Conservation (phyloP, 352 stramenopile species). For the Pythium guiyangense region DNA sequence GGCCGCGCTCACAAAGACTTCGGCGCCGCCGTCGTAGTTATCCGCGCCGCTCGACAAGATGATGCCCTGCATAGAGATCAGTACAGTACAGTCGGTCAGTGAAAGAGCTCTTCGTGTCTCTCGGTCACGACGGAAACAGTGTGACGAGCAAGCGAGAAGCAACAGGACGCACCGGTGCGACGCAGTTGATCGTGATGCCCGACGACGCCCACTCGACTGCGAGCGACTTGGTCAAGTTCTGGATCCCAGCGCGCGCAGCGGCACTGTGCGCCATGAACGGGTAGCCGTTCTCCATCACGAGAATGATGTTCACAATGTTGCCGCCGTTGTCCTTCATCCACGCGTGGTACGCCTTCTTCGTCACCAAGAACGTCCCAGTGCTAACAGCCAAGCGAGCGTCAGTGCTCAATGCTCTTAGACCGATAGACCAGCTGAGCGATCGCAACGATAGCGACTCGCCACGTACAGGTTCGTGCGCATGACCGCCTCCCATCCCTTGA, state of each 20-base stretch:
- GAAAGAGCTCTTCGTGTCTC: too few species aligned
- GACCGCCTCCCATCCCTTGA: slow-evolving; percentile 90
- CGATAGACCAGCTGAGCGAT: background rate
- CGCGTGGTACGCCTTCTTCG: slow-evolving; percentile 88
- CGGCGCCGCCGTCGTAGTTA: slow-evolving; percentile 90
- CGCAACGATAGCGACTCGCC: background rate
- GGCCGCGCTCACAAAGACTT: slow-evolving; percentile 78
- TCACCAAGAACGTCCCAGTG: slow-evolving; percentile 91
- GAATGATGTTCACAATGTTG: slow-evolving; percentile 94
- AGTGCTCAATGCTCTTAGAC: background rate
- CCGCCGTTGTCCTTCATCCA: slow-evolving; percentile 93
- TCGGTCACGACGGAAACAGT: slow-evolving; percentile 16
- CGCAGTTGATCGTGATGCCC: slow-evolving; percentile 91
- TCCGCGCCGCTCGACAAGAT: slow-evolving; percentile 73
- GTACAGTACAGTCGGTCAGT: slow-evolving; percentile 6
- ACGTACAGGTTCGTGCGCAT: slow-evolving; percentile 88
- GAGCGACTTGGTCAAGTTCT: slow-evolving; percentile 94
- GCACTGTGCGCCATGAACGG: slow-evolving; percentile 88
- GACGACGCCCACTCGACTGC: slow-evolving; percentile 92
- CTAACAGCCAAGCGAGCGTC: slow-evolving; percentile 14
- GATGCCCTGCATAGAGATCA: slow-evolving; percentile 40
- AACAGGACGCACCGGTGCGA: slow-evolving; percentile 81
- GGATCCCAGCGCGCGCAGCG: slow-evolving; percentile 88
- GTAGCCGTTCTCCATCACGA: slow-evolving; percentile 93
- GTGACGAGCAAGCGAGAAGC: slow-evolving; percentile 24